Conservation (phyloP, 1,284 basidiomycete species). For the Trametes sp. region DNA sequence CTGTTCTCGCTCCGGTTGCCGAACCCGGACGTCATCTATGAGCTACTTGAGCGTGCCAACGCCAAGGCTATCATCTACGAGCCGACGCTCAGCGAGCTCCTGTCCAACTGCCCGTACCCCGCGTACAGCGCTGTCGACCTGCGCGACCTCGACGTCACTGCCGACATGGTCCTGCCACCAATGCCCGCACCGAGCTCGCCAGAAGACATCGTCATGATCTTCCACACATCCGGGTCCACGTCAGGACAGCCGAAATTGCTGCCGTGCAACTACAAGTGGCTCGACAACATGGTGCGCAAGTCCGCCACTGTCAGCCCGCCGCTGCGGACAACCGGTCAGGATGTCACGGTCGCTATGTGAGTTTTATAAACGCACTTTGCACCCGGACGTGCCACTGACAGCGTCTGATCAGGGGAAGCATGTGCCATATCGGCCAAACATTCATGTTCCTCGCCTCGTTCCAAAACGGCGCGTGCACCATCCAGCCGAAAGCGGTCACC, state of each 20-base stretch:
- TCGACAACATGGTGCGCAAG: slow-evolving; percentile 62
- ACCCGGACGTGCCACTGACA: slow-evolving; percentile 10
- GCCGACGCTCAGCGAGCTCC: slow-evolving; percentile 48
- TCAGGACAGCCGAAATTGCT: slow-evolving; percentile 78
- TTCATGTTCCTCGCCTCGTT: slow-evolving; percentile 68
- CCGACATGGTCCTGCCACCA: slow-evolving; percentile 31
- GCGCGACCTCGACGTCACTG: slow-evolving; percentile 42
- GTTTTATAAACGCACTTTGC: slow-evolving; percentile 8
- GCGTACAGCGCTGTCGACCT: slow-evolving; percentile 51
- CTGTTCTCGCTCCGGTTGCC: slow-evolving; percentile 75
- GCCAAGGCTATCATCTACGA: slow-evolving; percentile 69
- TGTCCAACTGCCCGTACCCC: slow-evolving; percentile 54
- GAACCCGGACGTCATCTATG: slow-evolving; percentile 69
- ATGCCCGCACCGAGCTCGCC: slow-evolving; percentile 37
- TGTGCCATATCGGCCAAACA: slow-evolving; percentile 42
- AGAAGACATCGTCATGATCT: slow-evolving; percentile 61
- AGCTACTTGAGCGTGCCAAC: slow-evolving; percentile 62
- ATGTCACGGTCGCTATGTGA: slow-evolving; percentile 55
- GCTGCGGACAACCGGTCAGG: slow-evolving; percentile 56
- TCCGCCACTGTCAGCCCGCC: slow-evolving; percentile 60
- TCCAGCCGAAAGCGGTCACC: slow-evolving; percentile 67
- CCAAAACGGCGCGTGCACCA: slow-evolving; percentile 74
- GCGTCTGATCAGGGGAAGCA: slow-evolving; percentile 36
- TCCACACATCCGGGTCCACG: slow-evolving; percentile 78
- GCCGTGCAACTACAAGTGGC: slow-evolving; percentile 68